Base-by-base conservation (phyloP, 768 basidiomycete genomes). In the Tubosaeta sp. region DNA sequence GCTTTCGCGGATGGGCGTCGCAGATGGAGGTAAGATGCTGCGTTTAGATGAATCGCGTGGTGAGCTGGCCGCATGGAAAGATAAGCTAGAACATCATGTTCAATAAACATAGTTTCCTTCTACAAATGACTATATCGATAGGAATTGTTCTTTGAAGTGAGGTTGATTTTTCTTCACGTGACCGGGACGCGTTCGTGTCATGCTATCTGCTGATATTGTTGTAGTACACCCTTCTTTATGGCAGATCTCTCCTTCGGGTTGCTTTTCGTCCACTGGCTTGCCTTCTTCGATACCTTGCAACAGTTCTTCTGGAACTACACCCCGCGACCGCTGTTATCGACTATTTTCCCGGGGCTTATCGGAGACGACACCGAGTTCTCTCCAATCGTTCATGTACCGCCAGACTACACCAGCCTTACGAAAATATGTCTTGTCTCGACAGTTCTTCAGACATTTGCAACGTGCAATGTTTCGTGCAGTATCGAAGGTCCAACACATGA, bases 21-120 rank as follows among this genome's bases (percentile, higher is more conserved):
- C 55, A 11, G 32, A 47, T 0, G 75, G 74, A 8, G 66, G 59
- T 19, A 68, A 69, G 39, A 79, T 81, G 79, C 64, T 71, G 27
- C 69, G 78, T 44, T 56, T 83, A 24, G 76, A 79, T 1, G 81
- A 82, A 12, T 82, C 77, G 71, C 74, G 76, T 8, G 55, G 57
- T 1, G 75, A 78, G 36, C 53, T 77, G 46, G 62, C 57, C 14
- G 52, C 36, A 7, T 83, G 82, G 81, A 66, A 57, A 46, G 51
- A 35, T 8, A 8, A 14, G 2, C 39, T 66, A 1, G 61, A 64
- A 21, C 34, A 38, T 29, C 35, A 48, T 36, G 16, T 55, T 40
- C 45, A 29, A 25, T 16, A 36, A 30, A 31, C n/a, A 22, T 64
- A 60, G 41, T 38, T 41, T 14, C 3, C 18, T 13, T 24, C 38